These are phyloP conservation scores for Peniophora sp. DNA, from an alignment of 1,284 basidiomycete genomes.

Conservation along the genomic window DNA sequence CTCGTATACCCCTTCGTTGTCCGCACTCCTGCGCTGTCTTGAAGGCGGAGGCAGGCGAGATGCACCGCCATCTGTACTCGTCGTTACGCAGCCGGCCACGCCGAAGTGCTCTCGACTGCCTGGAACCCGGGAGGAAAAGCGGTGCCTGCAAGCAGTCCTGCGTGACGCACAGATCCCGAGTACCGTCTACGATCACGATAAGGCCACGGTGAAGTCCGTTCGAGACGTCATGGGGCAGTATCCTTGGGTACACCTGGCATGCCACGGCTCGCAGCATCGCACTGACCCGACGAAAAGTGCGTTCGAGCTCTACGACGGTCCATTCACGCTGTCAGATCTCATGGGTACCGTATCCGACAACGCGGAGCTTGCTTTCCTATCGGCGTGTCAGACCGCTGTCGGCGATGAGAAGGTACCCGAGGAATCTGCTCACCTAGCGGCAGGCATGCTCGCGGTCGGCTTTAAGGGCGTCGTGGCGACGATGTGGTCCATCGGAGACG, in stretches of 20 bases:
- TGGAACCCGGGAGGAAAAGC: neutral
- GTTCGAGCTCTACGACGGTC: neutral
- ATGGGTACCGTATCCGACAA: neutral
- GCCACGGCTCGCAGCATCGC: neutral
- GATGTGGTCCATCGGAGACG: constrained; percentile 17
- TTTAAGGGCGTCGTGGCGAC: constrained; percentile 16
- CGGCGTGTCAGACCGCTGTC: constrained; percentile 4
- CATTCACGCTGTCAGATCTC: constrained; percentile 1
- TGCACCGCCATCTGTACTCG: neutral
- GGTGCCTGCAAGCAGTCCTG: neutral
- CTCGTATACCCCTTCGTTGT: neutral
- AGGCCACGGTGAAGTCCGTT: neutral
- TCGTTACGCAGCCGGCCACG: neutral
- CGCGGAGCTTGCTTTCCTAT: constrained; percentile 1
- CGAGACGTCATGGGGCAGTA: neutral
- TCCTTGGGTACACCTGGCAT: neutral
- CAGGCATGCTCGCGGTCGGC: constrained; percentile 17
- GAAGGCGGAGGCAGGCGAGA: neutral
- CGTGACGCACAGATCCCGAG: constrained; percentile 1
- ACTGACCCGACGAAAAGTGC: constrained; percentile 1
- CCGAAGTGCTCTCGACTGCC: neutral
- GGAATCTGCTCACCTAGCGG: constrained; percentile 14
- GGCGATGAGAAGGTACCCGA: constrained; percentile 1
- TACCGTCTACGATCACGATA: constrained; percentile 4
- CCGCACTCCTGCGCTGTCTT: neutral